A percentile compares a stretch with the other conserved stretches of the same genome.
These are phyloP conservation scores for Biscutella auriculata DNA, from an alignment of 441 rosid species.

Conservation along the genomic window DNA sequence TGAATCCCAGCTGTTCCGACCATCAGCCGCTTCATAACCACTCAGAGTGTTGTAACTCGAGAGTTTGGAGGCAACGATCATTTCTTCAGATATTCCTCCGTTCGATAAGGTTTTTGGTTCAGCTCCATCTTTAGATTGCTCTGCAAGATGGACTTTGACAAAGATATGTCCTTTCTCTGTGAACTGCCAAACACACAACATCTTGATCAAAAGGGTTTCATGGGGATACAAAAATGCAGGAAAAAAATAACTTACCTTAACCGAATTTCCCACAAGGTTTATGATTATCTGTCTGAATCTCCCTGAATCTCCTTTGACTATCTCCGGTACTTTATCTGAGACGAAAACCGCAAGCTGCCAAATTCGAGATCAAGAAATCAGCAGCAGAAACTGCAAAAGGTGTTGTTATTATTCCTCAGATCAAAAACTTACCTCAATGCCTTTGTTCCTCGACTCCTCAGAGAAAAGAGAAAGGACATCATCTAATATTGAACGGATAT, in stretches of 20 bases:
- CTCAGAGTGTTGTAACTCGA: constrained; percentile 61
- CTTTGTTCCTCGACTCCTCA: constrained; percentile 77
- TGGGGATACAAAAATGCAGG: neutral
- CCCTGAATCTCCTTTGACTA: constrained; percentile 81
- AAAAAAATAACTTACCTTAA: constrained; percentile 47
- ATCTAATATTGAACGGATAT: constrained; percentile 69
- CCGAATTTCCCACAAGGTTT: constrained; percentile 92
- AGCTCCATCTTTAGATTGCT: constrained; percentile 32
- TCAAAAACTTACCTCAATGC: constrained; percentile 55
- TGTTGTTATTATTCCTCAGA: neutral
- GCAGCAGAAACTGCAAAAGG: neutral
- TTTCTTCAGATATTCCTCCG: constrained; percentile 43
- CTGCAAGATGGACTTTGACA: constrained; percentile 70
- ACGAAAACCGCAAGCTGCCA: constrained; percentile 78
- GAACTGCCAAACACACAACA: constrained; percentile 41
- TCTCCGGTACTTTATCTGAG: constrained; percentile 77
- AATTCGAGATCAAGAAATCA: constrained; percentile 10
- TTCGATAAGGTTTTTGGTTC: constrained; percentile 31
- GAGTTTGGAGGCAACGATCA: constrained; percentile 16
- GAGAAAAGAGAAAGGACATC: constrained; percentile 91
- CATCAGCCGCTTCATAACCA: constrained; percentile 82
- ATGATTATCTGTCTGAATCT: constrained; percentile 89
- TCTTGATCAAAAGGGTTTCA: constrained; percentile 1
- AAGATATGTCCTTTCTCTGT: constrained; percentile 87
- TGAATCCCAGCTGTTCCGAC: constrained; percentile 69